phyloP scores from a whole-genome alignment of 2,329 filamentous ascomycete genomes.

The Trichoderma endophyticum region DNA sequence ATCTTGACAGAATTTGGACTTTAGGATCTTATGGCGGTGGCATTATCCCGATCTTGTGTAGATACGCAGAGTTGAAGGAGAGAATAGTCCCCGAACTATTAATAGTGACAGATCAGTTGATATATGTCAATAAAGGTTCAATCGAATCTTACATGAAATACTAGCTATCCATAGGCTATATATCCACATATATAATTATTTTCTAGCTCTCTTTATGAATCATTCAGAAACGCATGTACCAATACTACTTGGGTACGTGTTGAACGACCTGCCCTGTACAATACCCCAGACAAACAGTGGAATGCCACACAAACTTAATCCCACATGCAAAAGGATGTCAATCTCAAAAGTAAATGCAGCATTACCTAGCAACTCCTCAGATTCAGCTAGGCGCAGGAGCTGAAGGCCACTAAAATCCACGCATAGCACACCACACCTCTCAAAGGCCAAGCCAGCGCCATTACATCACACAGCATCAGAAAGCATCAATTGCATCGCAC shows the following conservation, averaged over 20 bases:
- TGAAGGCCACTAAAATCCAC: background rate
- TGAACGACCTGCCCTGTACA: background rate
- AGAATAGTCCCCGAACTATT: too few relatives aligned
- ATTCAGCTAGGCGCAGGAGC: background rate
- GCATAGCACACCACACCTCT: background rate
- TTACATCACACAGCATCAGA: conserved; percentile 8
- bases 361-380: background rate
- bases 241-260: background rate
- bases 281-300: background rate
- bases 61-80: background rate
- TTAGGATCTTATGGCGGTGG: background rate
- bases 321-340: background rate
- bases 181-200: background rate
- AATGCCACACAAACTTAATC: background rate
- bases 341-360: background rate
- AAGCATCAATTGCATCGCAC: background rate
- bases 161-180: background rate
- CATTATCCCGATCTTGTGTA: background rate
- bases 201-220: background rate
- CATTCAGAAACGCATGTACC: background rate
- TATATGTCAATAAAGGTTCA: background rate
- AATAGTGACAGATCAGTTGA: background rate
- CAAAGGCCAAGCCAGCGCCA: background rate
- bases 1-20: background rate
- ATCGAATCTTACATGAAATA: background rate